phyloP scores from a whole-genome alignment of 768 basidiomycete genomes.

The Inosperma sp. region DNA sequence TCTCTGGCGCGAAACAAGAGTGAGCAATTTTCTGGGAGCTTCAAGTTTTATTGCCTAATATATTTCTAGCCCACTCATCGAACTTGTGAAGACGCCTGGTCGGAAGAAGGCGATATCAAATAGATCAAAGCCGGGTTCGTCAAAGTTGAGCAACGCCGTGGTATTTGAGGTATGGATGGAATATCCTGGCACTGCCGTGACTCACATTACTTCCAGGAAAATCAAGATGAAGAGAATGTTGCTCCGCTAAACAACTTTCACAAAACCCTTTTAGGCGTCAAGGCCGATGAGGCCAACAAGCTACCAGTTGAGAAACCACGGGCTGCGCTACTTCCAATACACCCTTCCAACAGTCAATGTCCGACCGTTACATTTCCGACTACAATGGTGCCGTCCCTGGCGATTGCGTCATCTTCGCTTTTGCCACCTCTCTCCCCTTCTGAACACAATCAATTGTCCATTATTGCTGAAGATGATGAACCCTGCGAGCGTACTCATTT shows the following conservation, averaged over 20 bases:
- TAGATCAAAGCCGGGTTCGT: constrained; percentile 43
- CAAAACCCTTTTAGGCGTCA: constrained; percentile 37
- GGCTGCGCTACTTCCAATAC: constrained; percentile 13
- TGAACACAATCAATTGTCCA: constrained; percentile 51
- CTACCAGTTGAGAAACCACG: constrained; percentile 4
- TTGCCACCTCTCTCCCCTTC: constrained; percentile 5
- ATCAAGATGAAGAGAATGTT: constrained; percentile 36
- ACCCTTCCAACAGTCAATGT: constrained; percentile 2
- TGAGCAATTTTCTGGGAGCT: constrained; percentile 28
- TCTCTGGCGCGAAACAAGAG: constrained; percentile 64
- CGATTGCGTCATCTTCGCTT: neutral
- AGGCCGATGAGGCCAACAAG: constrained; percentile 14
- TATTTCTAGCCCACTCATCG: constrained; percentile 58
- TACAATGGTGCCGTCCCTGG: neutral
- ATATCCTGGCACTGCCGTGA: neutral
- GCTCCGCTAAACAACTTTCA: constrained; percentile 46
- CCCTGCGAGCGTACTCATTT: constrained; percentile 38
- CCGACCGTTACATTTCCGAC: neutral
- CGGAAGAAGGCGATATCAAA: constrained; percentile 57
- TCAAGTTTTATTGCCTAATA: constrained; percentile 1
- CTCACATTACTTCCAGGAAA: constrained; percentile 26
- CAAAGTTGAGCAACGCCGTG: constrained; percentile 41
- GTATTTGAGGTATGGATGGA: constrained; percentile 40
- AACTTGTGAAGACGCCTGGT: constrained; percentile 80
- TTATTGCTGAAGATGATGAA: constrained; percentile 72